These are phyloP conservation scores for Raffaelea arxii DNA, from an alignment of 2,329 filamentous ascomycete genomes.

Conservation along the genomic window DNA sequence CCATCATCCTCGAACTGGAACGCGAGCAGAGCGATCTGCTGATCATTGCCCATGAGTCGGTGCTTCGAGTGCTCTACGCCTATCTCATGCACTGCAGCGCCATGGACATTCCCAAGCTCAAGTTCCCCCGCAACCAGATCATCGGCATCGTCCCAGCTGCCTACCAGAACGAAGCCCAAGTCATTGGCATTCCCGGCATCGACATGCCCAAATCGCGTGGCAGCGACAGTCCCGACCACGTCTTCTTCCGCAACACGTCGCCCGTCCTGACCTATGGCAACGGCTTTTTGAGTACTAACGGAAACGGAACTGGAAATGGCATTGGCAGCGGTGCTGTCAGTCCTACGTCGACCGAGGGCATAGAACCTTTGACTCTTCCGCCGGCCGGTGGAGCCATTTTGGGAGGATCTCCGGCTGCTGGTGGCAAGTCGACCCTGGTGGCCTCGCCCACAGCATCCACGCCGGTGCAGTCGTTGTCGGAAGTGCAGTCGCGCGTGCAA, in stretches of 20 bases:
- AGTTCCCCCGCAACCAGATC: constrained; percentile 93
- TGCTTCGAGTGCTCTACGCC: constrained; percentile 91
- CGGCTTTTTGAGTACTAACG: constrained; percentile 37
- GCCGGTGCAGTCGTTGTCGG: constrained; percentile 7
- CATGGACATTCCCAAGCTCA: constrained; percentile 82
- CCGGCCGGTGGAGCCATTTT: too few relatives aligned
- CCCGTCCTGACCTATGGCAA: constrained; percentile 72
- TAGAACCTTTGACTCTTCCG: constrained; percentile 18
- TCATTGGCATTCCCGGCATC: constrained; percentile 70
- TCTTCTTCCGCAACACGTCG: constrained; percentile 53
- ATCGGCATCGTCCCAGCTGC: constrained; percentile 97
- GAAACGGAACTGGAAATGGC: constrained; percentile 6
- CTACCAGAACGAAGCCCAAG: constrained; percentile 92
- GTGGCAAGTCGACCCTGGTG: constrained; percentile 1
- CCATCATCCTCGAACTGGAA: constrained; percentile 94
- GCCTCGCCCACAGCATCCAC: background rate
- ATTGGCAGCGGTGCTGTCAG: constrained; percentile 28
- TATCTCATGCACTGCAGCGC: constrained; percentile 99
- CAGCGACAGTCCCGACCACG: constrained; percentile 11
- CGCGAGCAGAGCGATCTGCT: constrained; percentile 95
- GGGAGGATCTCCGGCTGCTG: too few relatives aligned
- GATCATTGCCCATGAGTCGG: constrained; percentile 95
- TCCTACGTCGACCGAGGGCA: constrained; percentile 36
- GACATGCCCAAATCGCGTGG: constrained; percentile 21
- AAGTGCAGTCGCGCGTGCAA: constrained; percentile 6